Percentiles rank a stretch among this genome's conserved stretches.
phyloP scores from a whole-genome alignment of 2,329 filamentous ascomycete genomes.

The Graphiopsis chlorocephala region DNA sequence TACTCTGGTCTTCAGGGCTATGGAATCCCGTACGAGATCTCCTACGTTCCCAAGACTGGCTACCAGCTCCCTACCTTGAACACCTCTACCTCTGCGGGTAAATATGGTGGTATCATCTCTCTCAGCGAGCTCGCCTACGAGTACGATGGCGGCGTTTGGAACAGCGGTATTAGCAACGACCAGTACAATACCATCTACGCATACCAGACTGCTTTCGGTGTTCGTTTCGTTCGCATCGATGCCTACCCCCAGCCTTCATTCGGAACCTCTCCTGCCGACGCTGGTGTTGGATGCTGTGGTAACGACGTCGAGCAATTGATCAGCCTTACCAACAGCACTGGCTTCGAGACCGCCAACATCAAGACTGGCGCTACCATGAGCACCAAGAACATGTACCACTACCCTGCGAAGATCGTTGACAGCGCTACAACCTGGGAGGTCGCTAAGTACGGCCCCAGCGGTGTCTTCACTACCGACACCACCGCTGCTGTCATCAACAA shows the following conservation, averaged over 20 bases:
- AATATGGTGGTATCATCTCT: conserved; percentile 59
- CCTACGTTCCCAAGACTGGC: conserved; percentile 55
- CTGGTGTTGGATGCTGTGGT: conserved; percentile 48
- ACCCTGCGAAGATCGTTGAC: conserved; percentile 56
- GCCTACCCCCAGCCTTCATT: conserved; percentile 54
- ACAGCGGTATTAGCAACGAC: conserved; percentile 53
- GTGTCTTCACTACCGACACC: conserved; percentile 38
- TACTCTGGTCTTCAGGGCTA: conserved; percentile 58
- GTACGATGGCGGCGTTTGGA: conserved; percentile 45
- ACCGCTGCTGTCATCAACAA: conserved; percentile 61
- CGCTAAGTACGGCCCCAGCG: conserved; percentile 49
- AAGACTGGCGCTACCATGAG: conserved; percentile 50
- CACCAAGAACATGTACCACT: conserved; percentile 56
- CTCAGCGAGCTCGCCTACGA: conserved; percentile 55
- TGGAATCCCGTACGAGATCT: conserved; percentile 57
- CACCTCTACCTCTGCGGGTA: conserved; percentile 48
- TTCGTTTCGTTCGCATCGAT: conserved; percentile 60
- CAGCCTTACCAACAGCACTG: conserved; percentile 52
- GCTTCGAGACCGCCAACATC: conserved; percentile 55
- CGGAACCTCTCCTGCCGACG: conserved; percentile 40
- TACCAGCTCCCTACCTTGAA: conserved; percentile 53
- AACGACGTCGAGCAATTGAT: conserved; percentile 52
- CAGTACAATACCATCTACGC: conserved; percentile 58
- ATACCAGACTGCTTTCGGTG: conserved; percentile 58
- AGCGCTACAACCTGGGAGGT: conserved; percentile 52